Evolutionary conservation across 805 yeast genomes (phyloP).

Genomic region (Myxozyma melibiosi): DNA sequence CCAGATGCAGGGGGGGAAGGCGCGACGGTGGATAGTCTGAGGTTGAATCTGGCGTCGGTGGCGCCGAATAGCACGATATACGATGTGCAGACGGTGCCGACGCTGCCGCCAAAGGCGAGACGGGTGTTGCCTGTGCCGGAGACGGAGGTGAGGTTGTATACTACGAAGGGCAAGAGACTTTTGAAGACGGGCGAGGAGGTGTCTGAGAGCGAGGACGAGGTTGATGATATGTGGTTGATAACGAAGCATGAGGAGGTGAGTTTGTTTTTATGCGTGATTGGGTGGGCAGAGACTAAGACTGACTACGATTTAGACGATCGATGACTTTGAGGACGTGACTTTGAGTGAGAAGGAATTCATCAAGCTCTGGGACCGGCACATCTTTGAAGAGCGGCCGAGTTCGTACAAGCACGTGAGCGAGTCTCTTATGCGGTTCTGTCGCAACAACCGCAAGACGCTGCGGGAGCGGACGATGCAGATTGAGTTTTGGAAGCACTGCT

Average conservation of each 20-base stretch:
- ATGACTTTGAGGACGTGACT: slow-evolving; percentile 30
- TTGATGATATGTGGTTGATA: slow-evolving; percentile 25
- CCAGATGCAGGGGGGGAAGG: too few relatives aligned
- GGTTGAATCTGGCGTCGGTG: slow-evolving; percentile 3
- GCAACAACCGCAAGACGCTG: slow-evolving; percentile 12
- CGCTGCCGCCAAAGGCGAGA: slow-evolving; percentile 20
- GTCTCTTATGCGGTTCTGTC: slow-evolving; percentile 26
- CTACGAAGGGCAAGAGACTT: slow-evolving; percentile 23
- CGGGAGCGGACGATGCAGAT: slow-evolving; percentile 6
- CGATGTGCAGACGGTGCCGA: slow-evolving; percentile 26
- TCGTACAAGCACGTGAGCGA: slow-evolving; percentile 26
- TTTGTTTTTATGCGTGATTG: not conserved
- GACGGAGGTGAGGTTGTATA: slow-evolving; percentile 13
- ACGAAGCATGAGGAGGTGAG: slow-evolving; percentile 29
- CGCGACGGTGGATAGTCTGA: not conserved
- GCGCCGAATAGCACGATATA: not conserved
- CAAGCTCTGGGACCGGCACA: slow-evolving; percentile 30
- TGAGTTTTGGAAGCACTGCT: slow-evolving; percentile 31
- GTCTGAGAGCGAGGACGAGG: slow-evolving; percentile 30
- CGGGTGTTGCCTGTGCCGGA: slow-evolving; percentile 27
- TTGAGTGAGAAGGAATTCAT: slow-evolving; percentile 26
- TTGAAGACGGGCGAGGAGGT: slow-evolving; percentile 23
- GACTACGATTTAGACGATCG: slow-evolving; percentile 16
- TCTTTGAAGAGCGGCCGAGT: slow-evolving; percentile 29
- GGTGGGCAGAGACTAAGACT: not conserved